Percentiles rank a stretch among this genome's conserved stretches.
These are phyloP conservation scores for Prunus mira DNA, from an alignment of 306 rosid genomes.

Conservation along the genomic window DNA sequence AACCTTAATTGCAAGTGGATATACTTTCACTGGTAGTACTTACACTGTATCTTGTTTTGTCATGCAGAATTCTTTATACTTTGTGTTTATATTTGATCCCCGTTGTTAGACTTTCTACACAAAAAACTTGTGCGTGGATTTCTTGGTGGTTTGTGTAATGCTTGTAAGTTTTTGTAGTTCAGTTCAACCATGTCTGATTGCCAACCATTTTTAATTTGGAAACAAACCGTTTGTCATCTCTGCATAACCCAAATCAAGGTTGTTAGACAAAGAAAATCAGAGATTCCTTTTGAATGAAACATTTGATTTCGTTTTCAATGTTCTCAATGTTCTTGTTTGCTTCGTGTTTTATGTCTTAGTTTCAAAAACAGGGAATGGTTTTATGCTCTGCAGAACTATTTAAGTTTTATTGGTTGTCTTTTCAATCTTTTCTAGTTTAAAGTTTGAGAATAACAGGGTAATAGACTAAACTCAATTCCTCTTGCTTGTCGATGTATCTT, in stretches of 20 bases:
- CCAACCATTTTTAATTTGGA: not conserved
- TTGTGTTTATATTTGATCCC: not conserved
- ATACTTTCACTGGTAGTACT: not conserved
- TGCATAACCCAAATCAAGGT: not conserved
- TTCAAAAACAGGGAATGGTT: no score
- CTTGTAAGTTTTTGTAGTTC: not conserved
- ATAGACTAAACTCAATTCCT: not conserved
- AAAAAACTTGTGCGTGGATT: not conserved
- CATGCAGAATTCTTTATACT: not conserved
- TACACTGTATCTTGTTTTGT: not conserved
- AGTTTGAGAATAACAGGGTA: not conserved
- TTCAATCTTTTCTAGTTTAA: not conserved
- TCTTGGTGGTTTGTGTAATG: not conserved
- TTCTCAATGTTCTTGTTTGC: not conserved
- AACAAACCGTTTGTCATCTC: not conserved
- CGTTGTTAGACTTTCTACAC: not conserved
- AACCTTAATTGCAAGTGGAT: not conserved
- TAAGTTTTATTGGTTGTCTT: no score
- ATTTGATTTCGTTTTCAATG: not conserved
- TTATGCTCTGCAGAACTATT: no score
- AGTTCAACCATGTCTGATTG: not conserved
- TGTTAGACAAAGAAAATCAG: not conserved
- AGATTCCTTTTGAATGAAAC: not conserved
- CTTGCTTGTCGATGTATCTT: not conserved
- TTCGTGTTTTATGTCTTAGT: not conserved